phyloP scores from a whole-genome alignment of 768 basidiomycete species.

The Krasilnikovozyma curviuscula region DNA sequence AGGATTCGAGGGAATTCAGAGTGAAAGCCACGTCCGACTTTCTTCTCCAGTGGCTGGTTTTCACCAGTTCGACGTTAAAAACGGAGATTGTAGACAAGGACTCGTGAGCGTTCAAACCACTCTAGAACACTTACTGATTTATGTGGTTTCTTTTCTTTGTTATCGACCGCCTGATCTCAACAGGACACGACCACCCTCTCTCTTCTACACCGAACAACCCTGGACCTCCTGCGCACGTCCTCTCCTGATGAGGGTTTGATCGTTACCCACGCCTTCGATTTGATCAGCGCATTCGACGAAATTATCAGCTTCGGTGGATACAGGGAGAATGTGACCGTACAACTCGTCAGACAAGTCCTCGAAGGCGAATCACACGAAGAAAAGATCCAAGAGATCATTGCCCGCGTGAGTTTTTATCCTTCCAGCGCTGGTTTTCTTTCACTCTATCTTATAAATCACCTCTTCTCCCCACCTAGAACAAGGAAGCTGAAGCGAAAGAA shows the following conservation, averaged over 20 bases:
- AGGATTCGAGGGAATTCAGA: no score
- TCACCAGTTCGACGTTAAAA: no score
- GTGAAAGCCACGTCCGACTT: no score
- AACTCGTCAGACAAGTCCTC: conserved; percentile 31
- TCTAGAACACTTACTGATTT: no score
- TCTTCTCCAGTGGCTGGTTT: no score
- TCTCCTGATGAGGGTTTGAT: conserved; percentile 67
- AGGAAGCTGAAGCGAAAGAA: conserved; percentile 97
- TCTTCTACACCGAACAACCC: conserved; percentile 80
- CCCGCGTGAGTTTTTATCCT: conserved; percentile 40
- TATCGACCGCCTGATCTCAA: background rate
- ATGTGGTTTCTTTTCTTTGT: no score
- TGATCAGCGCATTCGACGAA: conserved; percentile 91
- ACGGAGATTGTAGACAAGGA: no score
- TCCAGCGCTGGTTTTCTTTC: background rate
- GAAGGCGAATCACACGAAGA: conserved; percentile 36
- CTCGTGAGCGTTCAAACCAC: no score
- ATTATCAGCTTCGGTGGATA: conserved; percentile 72
- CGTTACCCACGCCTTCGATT: conserved; percentile 70
- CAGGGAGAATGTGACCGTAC: conserved; percentile 31
- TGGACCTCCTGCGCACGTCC: conserved; percentile 63
- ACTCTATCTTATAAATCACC: background rate
- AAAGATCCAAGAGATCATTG: conserved; percentile 89
- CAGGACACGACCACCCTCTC: conserved; percentile 85
- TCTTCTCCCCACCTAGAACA: conserved; percentile 42